Percentiles rank a stretch among this genome's conserved stretches.
Evolutionary conservation across 306 rosid genomes (phyloP).

Genomic region (Oxytropis ochrocephala): DNA sequence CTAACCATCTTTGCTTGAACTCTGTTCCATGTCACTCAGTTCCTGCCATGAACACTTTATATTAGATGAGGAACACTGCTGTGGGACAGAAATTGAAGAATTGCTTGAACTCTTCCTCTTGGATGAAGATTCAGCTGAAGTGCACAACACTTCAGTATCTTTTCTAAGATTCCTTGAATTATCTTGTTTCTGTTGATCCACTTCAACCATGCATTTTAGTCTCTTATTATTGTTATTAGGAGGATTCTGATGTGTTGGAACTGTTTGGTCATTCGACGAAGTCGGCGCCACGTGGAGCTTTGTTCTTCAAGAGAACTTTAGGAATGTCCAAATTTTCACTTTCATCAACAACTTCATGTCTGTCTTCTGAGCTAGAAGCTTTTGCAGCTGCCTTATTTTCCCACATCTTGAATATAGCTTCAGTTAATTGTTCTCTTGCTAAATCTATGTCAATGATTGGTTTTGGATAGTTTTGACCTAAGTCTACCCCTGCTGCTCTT

Average conservation of each 20-base stretch:
- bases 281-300: conserved; percentile 47
- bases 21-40: background rate
- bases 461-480: conserved; percentile 76
- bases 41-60: background rate
- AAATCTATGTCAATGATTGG: conserved; percentile 68
- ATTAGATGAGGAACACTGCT: conserved; percentile 14
- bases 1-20: conserved; percentile 14
- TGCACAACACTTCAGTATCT: conserved; percentile 3
- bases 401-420: conserved; percentile 88
- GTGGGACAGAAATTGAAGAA: conserved; percentile 9
- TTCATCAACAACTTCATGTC: conserved; percentile 70
- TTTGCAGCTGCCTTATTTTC: conserved; percentile 60
- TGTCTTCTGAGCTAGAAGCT: conserved; percentile 36
- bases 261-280: conserved; percentile 91
- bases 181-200: background rate
- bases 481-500: conserved; percentile 72
- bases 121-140: conserved; percentile 17
- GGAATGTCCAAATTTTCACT: conserved; percentile 44
- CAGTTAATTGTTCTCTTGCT: conserved; percentile 67
- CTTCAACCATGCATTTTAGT: background rate
- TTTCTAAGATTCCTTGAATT: background rate
- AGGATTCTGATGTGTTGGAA: conserved; percentile 45
- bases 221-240: background rate
- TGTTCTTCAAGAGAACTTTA: conserved; percentile 32
- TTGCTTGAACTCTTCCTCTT: conserved; percentile 17